Conservation (phyloP, 345 rosid genomes). For the Citrus mangshanensis region DNA sequence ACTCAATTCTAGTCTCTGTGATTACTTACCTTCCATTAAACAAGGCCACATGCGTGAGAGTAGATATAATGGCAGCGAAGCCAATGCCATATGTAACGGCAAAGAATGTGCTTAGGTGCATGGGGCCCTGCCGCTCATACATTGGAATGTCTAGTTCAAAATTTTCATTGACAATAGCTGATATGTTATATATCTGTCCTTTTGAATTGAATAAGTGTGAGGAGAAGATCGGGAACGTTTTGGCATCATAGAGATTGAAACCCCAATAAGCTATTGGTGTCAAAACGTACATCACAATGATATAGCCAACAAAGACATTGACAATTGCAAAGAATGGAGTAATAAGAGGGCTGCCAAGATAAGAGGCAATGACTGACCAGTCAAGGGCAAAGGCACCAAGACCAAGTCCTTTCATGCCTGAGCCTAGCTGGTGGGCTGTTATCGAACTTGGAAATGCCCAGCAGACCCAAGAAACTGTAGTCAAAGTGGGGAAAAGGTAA, state of each 20-base stretch:
- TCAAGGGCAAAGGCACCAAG: slow-evolving; percentile 49
- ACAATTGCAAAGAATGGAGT: slow-evolving; percentile 51
- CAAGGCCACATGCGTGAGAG: slow-evolving; percentile 49
- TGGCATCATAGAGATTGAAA: slow-evolving; percentile 33
- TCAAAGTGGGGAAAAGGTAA: slow-evolving; percentile 47
- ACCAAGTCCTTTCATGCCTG: slow-evolving; percentile 59
- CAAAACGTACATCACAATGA: slow-evolving; percentile 29
- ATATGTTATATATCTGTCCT: slow-evolving; percentile 42
- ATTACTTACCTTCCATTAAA: slow-evolving; percentile 61
- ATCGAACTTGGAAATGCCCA: slow-evolving; percentile 55
- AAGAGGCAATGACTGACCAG: slow-evolving; percentile 56
- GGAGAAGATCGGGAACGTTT: slow-evolving; percentile 52
- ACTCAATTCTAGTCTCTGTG: neutral
- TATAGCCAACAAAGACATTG: slow-evolving; percentile 44
- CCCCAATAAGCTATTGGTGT: slow-evolving; percentile 47
- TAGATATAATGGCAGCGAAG: slow-evolving; percentile 50
- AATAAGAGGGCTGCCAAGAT: slow-evolving; percentile 57
- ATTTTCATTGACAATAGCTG: slow-evolving; percentile 47
- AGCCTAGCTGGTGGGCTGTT: slow-evolving; percentile 53
- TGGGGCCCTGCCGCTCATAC: slow-evolving; percentile 40
- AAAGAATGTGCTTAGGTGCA: slow-evolving; percentile 49
- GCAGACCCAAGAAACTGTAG: slow-evolving; percentile 54
- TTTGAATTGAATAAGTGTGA: slow-evolving; percentile 39
- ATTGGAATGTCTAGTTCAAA: slow-evolving; percentile 40
- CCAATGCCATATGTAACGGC: slow-evolving; percentile 58